Conservation (phyloP, 495 filamentous ascomycete genomes). For the Lophiotrema nucula region DNA sequence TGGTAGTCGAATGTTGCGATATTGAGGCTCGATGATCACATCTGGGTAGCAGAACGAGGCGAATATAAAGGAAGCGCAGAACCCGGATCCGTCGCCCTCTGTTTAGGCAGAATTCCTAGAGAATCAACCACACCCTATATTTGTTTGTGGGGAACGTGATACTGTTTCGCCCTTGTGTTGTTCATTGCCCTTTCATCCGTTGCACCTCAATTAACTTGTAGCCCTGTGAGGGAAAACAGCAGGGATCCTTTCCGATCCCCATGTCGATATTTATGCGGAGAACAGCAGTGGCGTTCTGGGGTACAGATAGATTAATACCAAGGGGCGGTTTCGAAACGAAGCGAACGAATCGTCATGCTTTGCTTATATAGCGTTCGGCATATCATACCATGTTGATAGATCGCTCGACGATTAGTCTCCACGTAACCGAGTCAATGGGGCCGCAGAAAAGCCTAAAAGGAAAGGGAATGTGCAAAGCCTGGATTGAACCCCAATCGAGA, state of each 20-base stretch:
- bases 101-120: conserved; percentile 29
- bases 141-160: conserved; percentile 11
- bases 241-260: conserved; percentile 1
- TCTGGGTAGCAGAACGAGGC: conserved; percentile 9
- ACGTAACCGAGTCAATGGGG: too few species aligned
- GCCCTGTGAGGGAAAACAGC: conserved; percentile 8
- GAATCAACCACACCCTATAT: conserved; percentile 5
- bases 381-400: too few species aligned
- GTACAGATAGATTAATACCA: conserved; percentile 12
- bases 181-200: conserved; percentile 26
- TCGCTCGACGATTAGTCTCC: too few species aligned
- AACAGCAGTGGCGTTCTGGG: conserved; percentile 27
- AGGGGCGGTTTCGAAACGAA: conserved; percentile 20
- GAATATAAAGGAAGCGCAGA: background rate
- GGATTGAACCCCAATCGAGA: too few species aligned
- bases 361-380: background rate
- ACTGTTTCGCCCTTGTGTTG: background rate
- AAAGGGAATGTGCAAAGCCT: too few species aligned
- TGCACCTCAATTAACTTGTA: conserved; percentile 12
- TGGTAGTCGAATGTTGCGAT: background rate
- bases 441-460: too few species aligned
- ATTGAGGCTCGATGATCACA: background rate
- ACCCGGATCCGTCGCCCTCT: background rate
- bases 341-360: conserved; percentile 20
- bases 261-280: conserved; percentile 14